Base-by-base conservation (phyloP, 345 rosid genomes). In the Geranium rotundifolium region DNA sequence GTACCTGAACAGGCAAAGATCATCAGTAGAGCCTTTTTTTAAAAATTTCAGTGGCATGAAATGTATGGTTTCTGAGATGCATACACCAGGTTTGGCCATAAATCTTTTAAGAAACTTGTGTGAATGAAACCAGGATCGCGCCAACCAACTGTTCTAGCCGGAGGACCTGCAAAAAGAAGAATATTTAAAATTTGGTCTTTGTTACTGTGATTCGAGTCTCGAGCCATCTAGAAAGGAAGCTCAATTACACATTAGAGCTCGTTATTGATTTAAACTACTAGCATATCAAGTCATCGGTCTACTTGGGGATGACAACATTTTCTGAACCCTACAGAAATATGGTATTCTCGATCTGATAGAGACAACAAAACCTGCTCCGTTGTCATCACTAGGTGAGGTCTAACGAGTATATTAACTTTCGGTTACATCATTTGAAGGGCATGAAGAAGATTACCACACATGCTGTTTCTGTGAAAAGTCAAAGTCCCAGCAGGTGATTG, bases 401-500 rank as follows among this genome's bases (percentile, higher is more conserved):
- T 34, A 34, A 4, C 3, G 13, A 17, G 13, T 56, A 56, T 3
- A 17, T 18, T 16, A 17, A 20, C 19, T 14, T 17, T 57, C 20
- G 18, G 68, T 31, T 49, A 7, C 18, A 54, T 27, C 61, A 63
- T 56, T 19, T 19, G 54, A 0, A 31, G 61, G 57, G 19, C 55
- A 60, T 8, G 23, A 23, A 46, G 50, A 56, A 34, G 61, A 82
- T 69, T 87, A 93, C 97, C 97, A 66, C 99, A 93, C 97, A 93
- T 81, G 86, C 88, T 87, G 74, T 82, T 81, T 73, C 61, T 72
- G 61, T 65, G 58, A 78, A 85, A 83, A 18, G 99, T 90, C 61
- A 87, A 49, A 20, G 97, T 93, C 67, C 89, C 99, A 60, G 95
- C 99, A 17, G 96, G 87, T 46, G 91, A 76, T 46, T 76, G 81